Evolutionary conservation across 495 filamentous ascomycete genomes (phyloP), one percentile per base, ranked within the genome.

Genomic region (Extremus antarcticus): DNA sequence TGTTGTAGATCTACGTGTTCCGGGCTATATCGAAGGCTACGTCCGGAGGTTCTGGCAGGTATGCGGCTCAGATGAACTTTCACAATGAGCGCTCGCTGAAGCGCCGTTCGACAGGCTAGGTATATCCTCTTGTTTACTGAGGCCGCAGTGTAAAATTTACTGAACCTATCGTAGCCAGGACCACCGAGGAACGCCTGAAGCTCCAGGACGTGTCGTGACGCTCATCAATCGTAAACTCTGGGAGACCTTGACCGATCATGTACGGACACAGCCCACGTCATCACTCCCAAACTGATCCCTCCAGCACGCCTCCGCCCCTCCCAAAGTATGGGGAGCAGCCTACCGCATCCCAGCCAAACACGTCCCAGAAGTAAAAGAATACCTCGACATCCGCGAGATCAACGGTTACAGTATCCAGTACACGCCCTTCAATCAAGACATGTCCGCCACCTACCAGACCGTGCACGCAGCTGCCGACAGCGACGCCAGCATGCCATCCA

Each of bases 21-120:
- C 92, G 0, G 92, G 92, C 4, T 97, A 88, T 74, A 88, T 98
- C 43, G 83, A 81, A 58, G 89, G 90, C 61, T 99, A 96, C 68
- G 92, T 97, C 41, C 84, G 92, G 49, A 78, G 92, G 22, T 99
- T 99, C 68, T 99, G 92, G 92, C 92, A 99, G 85, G 92, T 91
- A 69, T 48, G 71, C 25, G 29, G 8, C 20, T 50, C 20, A 16
- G 3, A 15, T 25, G 21, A 43, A 38, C 39, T 29, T 43, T 11
- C 17, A 46, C 49, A 17, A 39, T 49, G 53, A 58, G 50, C 50
- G 41, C 40, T 55, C 62, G 51, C 59, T 59, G 65, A 59, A 65
- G 50, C 50, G 60, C 56, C 55, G 16, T 50, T 51, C 43, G 43
- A 21, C 68, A 83, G 79, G 79, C 78, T 55, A 83, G 79, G 79